Conservation (phyloP, 306 rosid genomes). For the Cicer arietinum region DNA sequence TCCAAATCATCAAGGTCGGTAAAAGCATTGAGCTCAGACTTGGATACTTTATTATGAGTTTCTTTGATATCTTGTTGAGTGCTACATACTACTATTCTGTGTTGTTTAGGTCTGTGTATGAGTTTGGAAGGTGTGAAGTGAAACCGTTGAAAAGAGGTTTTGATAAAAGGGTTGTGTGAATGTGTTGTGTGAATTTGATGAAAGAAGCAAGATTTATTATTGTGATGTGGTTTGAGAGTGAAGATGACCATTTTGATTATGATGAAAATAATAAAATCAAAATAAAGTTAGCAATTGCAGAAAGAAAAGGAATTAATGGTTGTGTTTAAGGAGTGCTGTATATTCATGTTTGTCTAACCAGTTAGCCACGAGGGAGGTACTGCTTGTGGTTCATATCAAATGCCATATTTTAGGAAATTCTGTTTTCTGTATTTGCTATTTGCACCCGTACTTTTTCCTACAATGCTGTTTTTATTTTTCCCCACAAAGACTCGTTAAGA, state of each 20-base stretch:
- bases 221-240: constrained; percentile 49
- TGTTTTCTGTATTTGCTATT: no score
- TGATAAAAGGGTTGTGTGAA: constrained; percentile 33
- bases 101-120: constrained; percentile 49
- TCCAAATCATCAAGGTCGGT: constrained; percentile 49
- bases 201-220: constrained; percentile 38
- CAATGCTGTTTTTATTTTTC: no score
- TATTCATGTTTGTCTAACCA: no score
- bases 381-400: constrained; percentile 16
- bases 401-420: background rate
- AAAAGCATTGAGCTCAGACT: constrained; percentile 43
- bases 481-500: no score
- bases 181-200: constrained; percentile 20
- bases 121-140: constrained; percentile 50
- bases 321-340: no score
- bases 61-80: constrained; percentile 56
- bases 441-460: no score
- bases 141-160: constrained; percentile 43
- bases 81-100: constrained; percentile 45
- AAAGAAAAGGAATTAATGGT: no score
- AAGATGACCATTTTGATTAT: constrained; percentile 58
- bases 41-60: constrained; percentile 42
- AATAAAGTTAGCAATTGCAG: no score
- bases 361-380: constrained; percentile 2
- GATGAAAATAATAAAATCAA: no score